Conservation (phyloP, 352 stramenopile genomes). For the Thalassiosira sp. region DNA sequence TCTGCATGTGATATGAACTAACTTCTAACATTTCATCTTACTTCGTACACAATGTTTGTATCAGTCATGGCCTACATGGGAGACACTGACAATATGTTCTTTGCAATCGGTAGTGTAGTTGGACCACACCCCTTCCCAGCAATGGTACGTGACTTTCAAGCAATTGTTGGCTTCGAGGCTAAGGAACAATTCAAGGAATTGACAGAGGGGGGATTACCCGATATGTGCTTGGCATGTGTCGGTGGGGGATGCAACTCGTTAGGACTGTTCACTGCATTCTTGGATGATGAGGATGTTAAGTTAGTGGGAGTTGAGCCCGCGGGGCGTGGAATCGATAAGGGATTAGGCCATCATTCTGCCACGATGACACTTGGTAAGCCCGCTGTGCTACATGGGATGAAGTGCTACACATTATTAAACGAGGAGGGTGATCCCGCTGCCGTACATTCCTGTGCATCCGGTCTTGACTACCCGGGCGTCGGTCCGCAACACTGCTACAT, state of each 20-base stretch:
- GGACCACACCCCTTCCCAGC: slow-evolving; percentile 96
- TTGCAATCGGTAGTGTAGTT: slow-evolving; percentile 96
- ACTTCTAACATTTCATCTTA: too few relatives aligned
- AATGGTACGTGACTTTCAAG: slow-evolving; percentile 97
- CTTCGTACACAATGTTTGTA: too few relatives aligned
- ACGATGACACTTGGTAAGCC: slow-evolving; percentile 90
- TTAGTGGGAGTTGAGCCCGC: slow-evolving; percentile 95
- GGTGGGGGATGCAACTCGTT: slow-evolving; percentile 96
- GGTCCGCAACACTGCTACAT: slow-evolving; percentile 24
- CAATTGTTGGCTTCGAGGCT: slow-evolving; percentile 91
- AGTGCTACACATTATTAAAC: slow-evolving; percentile 23
- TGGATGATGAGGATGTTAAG: slow-evolving; percentile 88
- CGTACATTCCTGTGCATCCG: slow-evolving; percentile 47
- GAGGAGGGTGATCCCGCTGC: slow-evolving; percentile 28
- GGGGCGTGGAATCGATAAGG: slow-evolving; percentile 85
- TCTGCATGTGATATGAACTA: too few relatives aligned
- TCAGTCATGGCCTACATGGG: slow-evolving; percentile 90
- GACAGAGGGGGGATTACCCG: slow-evolving; percentile 90
- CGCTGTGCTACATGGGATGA: slow-evolving; percentile 91
- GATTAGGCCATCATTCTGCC: slow-evolving; percentile 88
- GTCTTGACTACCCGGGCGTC: slow-evolving; percentile 48
- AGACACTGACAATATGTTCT: slow-evolving; percentile 97
- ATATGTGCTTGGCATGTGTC: slow-evolving; percentile 95
- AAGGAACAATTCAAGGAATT: slow-evolving; percentile 88
- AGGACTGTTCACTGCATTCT: slow-evolving; percentile 95